Evolutionary conservation across 2,329 filamentous ascomycete genomes (phyloP), one percentile per base, ranked within the genome.

Genomic region (Paecilomyces dactylethromorphus): DNA sequence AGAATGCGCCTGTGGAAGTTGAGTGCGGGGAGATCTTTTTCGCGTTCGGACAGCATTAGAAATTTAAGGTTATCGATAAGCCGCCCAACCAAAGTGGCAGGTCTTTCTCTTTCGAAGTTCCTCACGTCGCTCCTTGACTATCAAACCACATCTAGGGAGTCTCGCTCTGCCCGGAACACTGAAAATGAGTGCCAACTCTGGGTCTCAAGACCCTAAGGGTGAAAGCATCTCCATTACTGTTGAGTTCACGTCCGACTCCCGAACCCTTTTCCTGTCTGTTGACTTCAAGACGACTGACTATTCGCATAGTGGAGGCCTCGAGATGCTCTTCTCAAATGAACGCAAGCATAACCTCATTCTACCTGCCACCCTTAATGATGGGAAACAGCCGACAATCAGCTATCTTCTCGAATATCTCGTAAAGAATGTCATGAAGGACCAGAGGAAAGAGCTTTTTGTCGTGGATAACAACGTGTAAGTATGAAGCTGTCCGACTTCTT

Each of bases 321-420:
- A 99, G 78, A 89, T 96, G 79, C 87, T 99, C 64, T 99, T 99
- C 77, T 86, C 87, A 32, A 88, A 96, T 72, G 81, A 91, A 75
- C 85, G 88, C 58, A 88, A 86, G 66, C 90, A 93, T 72, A 77
- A 81, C 22, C 72, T 99, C 53, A 76, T 81, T 2, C 74, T 97
- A 50, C 91, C 93, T 21, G 76, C 82, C 31, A 81, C 71, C 58
- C 82, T 87, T 68, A 76, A 81, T 56, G 77, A 84, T 60, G 87
- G 86, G 54, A 78, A 79, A 58, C 81, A 84, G 10, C 78, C 86
- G 56, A 94, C 84, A 55, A 84, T 97, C 57, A 86, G 84, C 32
- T 90, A 83, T 71, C 83, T 99, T 58, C 88, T 97, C 65, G 76
- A 84, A 56, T 82, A 95, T 75, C 85, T 97, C 11, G 92, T 91